Conservation (phyloP, 176 grass and related monocot species). For the Ensete ventricosum region DNA sequence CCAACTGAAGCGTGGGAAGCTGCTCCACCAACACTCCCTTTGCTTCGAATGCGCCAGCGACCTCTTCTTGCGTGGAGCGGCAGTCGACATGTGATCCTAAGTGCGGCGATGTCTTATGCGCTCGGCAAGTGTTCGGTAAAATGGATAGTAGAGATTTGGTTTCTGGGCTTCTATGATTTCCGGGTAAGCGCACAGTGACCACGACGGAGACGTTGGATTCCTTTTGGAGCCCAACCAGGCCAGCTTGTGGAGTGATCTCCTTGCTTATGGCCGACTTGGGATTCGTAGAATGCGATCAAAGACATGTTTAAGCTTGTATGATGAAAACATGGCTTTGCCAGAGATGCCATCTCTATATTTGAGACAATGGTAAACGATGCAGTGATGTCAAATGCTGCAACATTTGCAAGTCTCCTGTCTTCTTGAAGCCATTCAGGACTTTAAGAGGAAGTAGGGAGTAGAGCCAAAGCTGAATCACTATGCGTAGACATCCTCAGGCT, state of each 20-base stretch:
- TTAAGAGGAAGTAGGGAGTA: conserved; percentile 3
- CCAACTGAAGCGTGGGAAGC: conserved; percentile 6
- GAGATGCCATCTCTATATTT: conserved; percentile 6
- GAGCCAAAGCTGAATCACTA: conserved; percentile 20
- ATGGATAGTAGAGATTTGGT: conserved; percentile 10
- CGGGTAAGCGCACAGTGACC: conserved; percentile 17
- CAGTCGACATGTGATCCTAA: conserved; percentile 19
- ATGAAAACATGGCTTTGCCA: conserved; percentile 15
- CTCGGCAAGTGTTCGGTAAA: conserved; percentile 2
- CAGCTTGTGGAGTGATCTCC: conserved; percentile 15
- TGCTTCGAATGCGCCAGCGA: conserved; percentile 13
- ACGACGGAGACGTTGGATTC: conserved; percentile 12
- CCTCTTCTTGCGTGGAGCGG: conserved; percentile 13
- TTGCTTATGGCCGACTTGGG: conserved; percentile 12
- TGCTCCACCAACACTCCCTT: conserved; percentile 13
- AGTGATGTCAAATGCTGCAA: conserved; percentile 7
- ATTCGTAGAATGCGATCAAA: conserved; percentile 8
- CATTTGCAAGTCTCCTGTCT: conserved; percentile 25
- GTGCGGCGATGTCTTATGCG: conserved; percentile 3
- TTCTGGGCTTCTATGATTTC: conserved; percentile 18
- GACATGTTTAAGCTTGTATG: neutral
- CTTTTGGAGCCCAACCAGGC: conserved; percentile 7
- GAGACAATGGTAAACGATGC: conserved; percentile 17
- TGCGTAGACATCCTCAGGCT: conserved; percentile 23
- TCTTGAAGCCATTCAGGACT: conserved; percentile 21